A percentile compares a stretch with the other conserved stretches of the same genome.
These are phyloP conservation scores for Homolaphlyctis polyrhiza DNA, from an alignment of 371 early-diverging fungal genomes.

Conservation along the genomic window DNA sequence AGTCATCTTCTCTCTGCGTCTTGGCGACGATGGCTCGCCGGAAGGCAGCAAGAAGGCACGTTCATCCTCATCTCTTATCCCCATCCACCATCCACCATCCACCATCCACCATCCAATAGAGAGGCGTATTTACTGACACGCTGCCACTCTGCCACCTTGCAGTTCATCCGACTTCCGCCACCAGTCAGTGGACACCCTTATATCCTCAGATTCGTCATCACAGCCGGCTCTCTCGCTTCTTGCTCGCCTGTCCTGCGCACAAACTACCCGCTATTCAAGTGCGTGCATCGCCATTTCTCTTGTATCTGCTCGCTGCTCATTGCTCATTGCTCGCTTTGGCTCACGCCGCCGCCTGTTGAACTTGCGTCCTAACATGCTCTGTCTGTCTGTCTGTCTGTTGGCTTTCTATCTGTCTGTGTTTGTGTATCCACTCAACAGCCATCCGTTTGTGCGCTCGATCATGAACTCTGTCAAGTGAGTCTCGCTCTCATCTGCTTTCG, in stretches of 20 bases:
- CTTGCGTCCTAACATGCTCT: no score
- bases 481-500: no score
- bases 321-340: no score
- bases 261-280: constrained; percentile 78
- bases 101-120: neutral
- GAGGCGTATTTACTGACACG: no score
- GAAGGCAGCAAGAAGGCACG: constrained; percentile 27
- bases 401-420: no score
- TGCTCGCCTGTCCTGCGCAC: constrained; percentile 63
- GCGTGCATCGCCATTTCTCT: no score
- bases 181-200: constrained; percentile 48
- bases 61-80: neutral
- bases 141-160: no score
- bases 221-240: constrained; percentile 70
- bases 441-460: constrained; percentile 3
- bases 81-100: neutral
- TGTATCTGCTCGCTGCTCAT: neutral
- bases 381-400: no score
- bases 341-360: no score
- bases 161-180: constrained; percentile 78
- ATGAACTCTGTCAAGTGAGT: constrained; percentile 4
- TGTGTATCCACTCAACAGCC: constrained; percentile 3
- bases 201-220: constrained; percentile 72
- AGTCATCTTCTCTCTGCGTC: constrained; percentile 28
- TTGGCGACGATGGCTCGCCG: constrained; percentile 41